Percentiles rank a stretch among this genome's conserved stretches.
phyloP scores from a whole-genome alignment of 2,329 filamentous ascomycete genomes.

The Tolypocladium tundrense region DNA sequence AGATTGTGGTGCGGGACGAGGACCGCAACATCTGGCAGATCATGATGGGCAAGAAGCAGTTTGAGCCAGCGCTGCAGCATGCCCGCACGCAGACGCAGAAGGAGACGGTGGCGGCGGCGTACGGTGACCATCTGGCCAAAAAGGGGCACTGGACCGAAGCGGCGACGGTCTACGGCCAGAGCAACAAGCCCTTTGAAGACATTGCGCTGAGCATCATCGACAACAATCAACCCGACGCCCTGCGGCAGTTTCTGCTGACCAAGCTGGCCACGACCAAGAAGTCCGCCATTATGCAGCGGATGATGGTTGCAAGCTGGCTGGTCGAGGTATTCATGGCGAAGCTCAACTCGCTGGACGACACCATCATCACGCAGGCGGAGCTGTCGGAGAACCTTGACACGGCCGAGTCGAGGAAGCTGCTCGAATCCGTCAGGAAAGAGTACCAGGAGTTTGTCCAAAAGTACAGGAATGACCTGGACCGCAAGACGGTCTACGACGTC shows the following conservation, averaged over 20 bases:
- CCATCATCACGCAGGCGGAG: conserved; percentile 81
- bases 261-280: conserved; percentile 79
- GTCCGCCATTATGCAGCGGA: conserved; percentile 77
- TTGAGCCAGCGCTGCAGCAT: conserved; percentile 78
- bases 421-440: conserved; percentile 61
- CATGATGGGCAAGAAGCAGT: conserved; percentile 77
- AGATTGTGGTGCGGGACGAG: conserved; percentile 84
- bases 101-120: conserved; percentile 84
- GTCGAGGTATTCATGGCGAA: conserved; percentile 97
- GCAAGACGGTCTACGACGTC: conserved; percentile 88
- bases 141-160: conserved; percentile 80
- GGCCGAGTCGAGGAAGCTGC: conserved; percentile 59
- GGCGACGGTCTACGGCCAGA: conserved; percentile 83
- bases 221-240: conserved; percentile 76
- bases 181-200: conserved; percentile 94
- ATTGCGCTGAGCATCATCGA: conserved; percentile 88
- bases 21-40: conserved; percentile 92
- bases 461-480: conserved; percentile 80
- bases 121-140: conserved; percentile 75
- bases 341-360: conserved; percentile 87
- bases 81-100: conserved; percentile 72
- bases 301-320: conserved; percentile 93
- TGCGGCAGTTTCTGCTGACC: conserved; percentile 79
- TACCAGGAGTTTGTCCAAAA: conserved; percentile 81
- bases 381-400: conserved; percentile 62